phyloP scores from a whole-genome alignment of 2,329 filamentous ascomycete species.

The Colletotrichum echinochloae region DNA sequence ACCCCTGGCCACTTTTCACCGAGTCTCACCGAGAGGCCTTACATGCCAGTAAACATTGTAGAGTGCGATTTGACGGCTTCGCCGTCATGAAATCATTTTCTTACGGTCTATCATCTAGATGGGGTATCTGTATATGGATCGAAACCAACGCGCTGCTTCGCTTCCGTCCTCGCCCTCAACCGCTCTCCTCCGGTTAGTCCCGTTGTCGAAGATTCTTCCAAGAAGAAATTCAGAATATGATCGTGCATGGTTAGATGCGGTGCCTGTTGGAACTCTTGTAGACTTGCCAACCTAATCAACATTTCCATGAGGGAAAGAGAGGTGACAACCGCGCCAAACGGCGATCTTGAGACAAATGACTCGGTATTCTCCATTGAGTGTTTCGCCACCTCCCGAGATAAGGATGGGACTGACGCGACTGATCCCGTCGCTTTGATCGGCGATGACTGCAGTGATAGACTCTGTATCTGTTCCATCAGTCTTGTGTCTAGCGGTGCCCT shows the following conservation, averaged over 20 bases:
- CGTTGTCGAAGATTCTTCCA: conserved; percentile 70
- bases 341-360: conserved; percentile 56
- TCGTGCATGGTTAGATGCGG: conserved; percentile 92
- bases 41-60: not conserved
- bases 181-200: conserved; percentile 60
- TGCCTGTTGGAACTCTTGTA: conserved; percentile 92
- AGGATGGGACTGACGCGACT: conserved; percentile 4
- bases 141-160: conserved; percentile 64
- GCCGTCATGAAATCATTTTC: not conserved
- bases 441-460: conserved; percentile 51
- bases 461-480: conserved; percentile 56
- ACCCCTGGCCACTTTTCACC: not conserved
- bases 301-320: conserved; percentile 86
- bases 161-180: conserved; percentile 58
- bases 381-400: conserved; percentile 29
- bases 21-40: not conserved
- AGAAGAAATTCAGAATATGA: conserved; percentile 89
- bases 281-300: conserved; percentile 83
- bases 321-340: conserved; percentile 64
- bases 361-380: conserved; percentile 41
- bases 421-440: conserved; percentile 21
- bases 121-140: conserved; percentile 65
- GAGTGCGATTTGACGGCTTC: not conserved
- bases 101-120: conserved; percentile 27
- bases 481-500: conserved; percentile 51